phyloP scores from a whole-genome alignment of 2,329 filamentous ascomycete species.

The Bertia moriformis region DNA sequence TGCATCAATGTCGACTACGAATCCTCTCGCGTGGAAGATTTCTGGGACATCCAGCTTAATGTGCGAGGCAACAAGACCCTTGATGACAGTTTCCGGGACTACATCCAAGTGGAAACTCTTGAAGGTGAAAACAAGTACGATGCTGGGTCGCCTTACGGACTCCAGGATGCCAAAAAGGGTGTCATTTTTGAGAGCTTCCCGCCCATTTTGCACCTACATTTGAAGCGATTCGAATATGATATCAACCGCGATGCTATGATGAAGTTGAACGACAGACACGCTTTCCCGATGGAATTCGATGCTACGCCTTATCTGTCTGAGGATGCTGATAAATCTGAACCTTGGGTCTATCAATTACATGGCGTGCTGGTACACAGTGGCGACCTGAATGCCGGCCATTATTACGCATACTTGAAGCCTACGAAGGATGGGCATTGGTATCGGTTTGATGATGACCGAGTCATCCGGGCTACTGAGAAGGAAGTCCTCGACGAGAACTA shows the following conservation, averaged over 20 bases:
- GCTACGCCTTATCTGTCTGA: constrained; percentile 76
- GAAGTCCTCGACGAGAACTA: constrained; percentile 96
- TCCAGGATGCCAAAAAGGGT: constrained; percentile 94
- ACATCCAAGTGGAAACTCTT: constrained; percentile 89
- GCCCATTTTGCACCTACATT: constrained; percentile 80
- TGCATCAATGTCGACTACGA: constrained; percentile 98
- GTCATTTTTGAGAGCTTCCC: constrained; percentile 95
- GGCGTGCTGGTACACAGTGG: constrained; percentile 93
- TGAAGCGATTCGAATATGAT: constrained; percentile 97
- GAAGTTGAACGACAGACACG: constrained; percentile 91
- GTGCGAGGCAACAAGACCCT: constrained; percentile 87
- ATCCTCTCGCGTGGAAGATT: constrained; percentile 87
- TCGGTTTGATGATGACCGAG: constrained; percentile 92
- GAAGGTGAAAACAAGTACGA: constrained; percentile 98
- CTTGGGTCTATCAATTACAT: constrained; percentile 85
- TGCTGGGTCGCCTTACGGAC: constrained; percentile 73
- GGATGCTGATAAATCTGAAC: constrained; percentile 72
- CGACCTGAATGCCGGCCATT: constrained; percentile 92
- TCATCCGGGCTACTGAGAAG: constrained; percentile 80
- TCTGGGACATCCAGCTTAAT: constrained; percentile 97
- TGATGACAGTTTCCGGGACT: constrained; percentile 88
- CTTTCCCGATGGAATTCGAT: constrained; percentile 74
- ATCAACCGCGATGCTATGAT: constrained; percentile 93
- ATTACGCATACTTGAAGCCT: constrained; percentile 93
- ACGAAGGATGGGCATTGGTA: constrained; percentile 88